phyloP scores from a whole-genome alignment of 2,329 filamentous ascomycete genomes.

The Elsinoe necatrix region DNA sequence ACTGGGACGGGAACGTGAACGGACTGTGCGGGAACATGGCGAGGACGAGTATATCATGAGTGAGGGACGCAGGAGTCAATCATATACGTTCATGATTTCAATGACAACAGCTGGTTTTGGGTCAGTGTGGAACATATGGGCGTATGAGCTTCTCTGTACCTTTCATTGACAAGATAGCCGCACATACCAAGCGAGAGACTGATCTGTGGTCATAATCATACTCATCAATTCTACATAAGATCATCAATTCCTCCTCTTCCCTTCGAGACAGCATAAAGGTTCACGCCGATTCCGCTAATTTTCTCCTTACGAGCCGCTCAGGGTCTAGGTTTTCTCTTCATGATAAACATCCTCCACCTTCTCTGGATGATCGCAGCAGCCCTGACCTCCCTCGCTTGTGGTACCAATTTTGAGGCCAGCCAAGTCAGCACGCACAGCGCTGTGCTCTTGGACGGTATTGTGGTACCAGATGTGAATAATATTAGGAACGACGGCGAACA shows the following conservation, averaged over 20 bases:
- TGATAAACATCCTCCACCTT: constrained; percentile 34
- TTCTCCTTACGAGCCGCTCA: too few relatives aligned
- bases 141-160: too few relatives aligned
- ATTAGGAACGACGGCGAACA: constrained; percentile 35
- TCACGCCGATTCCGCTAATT: too few relatives aligned
- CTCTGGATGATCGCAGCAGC: constrained; percentile 48
- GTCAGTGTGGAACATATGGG: neutral
- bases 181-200: too few relatives aligned
- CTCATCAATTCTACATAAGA: too few relatives aligned
- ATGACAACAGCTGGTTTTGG: neutral
- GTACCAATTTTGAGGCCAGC: constrained; percentile 50
- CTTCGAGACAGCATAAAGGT: too few relatives aligned
- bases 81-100: too few relatives aligned
- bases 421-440: constrained; percentile 51
- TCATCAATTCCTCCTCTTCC: too few relatives aligned
- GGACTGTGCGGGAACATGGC: neutral
- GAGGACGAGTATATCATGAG: neutral
- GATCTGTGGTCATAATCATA: too few relatives aligned
- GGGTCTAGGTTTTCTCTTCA: too few relatives aligned
- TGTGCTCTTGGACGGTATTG: constrained; percentile 46
- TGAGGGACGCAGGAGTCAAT: neutral
- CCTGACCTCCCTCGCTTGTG: constrained; percentile 40
- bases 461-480: constrained; percentile 32
- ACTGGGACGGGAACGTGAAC: constrained; percentile 14
- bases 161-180: too few relatives aligned